Evolutionary conservation across 331 rosid genomes (phyloP).

Genomic region (Pyracantha coccinea): DNA sequence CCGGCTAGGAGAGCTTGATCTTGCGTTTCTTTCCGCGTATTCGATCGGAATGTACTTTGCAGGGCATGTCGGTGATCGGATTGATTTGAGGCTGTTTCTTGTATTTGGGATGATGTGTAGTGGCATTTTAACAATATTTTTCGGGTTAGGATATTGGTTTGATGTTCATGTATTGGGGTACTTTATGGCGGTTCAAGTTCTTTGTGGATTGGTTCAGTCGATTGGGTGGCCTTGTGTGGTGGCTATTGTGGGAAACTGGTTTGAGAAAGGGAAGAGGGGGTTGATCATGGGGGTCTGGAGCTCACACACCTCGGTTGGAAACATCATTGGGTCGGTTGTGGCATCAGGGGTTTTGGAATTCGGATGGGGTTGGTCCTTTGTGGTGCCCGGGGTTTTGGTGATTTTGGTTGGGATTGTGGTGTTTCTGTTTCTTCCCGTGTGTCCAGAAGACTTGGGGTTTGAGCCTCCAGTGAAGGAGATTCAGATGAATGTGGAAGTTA

Average conservation of each 20-base stretch:
- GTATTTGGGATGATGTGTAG: slow-evolving; percentile 91
- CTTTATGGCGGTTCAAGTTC: slow-evolving; percentile 62
- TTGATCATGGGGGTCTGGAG: slow-evolving; percentile 94
- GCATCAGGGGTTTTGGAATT: slow-evolving; percentile 71
- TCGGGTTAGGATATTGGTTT: slow-evolving; percentile 87
- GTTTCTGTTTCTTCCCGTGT: slow-evolving; percentile 70
- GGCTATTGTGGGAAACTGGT: slow-evolving; percentile 88
- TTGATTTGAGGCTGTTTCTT: slow-evolving; percentile 78
- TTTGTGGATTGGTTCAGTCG: slow-evolving; percentile 87
- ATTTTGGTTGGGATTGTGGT: slow-evolving; percentile 60
- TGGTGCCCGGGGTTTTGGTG: slow-evolving; percentile 67
- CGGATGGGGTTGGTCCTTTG: slow-evolving; percentile 99
- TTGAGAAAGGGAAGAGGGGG: slow-evolving; percentile 79
- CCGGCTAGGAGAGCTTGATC: slow-evolving; percentile 86
- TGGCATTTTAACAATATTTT: slow-evolving; percentile 56
- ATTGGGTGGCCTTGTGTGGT: slow-evolving; percentile 99
- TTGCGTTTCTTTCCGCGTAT: slow-evolving; percentile 73
- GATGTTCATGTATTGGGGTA: slow-evolving; percentile 63
- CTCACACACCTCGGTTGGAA: slow-evolving; percentile 85
- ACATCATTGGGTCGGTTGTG: slow-evolving; percentile 65
- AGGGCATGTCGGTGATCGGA: slow-evolving; percentile 77
- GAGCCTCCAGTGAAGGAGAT: slow-evolving; percentile 34
- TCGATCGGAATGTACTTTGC: slow-evolving; percentile 86
- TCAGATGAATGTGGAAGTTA: slow-evolving; percentile 41
- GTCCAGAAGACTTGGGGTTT: slow-evolving; percentile 59